Evolutionary conservation across 306 rosid genomes (phyloP), one percentile per base, ranked within the genome.

Genomic region (Prunus mira): DNA sequence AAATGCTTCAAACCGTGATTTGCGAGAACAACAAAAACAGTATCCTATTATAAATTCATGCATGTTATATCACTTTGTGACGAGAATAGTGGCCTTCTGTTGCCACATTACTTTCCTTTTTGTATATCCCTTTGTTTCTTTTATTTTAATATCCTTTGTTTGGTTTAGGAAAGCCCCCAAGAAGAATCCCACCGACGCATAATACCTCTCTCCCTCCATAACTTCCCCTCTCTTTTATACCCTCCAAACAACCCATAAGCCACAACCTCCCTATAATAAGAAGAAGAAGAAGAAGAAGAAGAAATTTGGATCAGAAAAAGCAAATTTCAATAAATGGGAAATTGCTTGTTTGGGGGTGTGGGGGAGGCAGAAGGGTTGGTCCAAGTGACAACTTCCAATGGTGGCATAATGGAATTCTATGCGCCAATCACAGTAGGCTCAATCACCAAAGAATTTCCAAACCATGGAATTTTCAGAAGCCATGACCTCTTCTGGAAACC

Each of bases 401-500:
- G 98, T 17, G 98, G 97, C 67, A 86, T 91, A 69, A 91, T 93
- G 98, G 98, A 93, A 76, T 89, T 93, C 76, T 80, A 66, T 34
- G 75, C 84, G 3, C 97, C 98, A 0, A 70, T 89, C 2, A 85
- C 88, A 0, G 98, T 81, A 1, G 85, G 83, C 13, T 85, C 71
- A 80, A 86, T 93, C 89, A 83, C 95, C 41, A 80, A 55, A 0
- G 95, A 93, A 77, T 91, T 91, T 61, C 97, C 93, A 0, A 87
- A 87, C 6, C 89, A 91, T 28, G 92, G 86, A 60, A 82, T 93
- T 30, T 93, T 91, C 93, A 81, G 83, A 62, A 85, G 85, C 79
- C 91, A 85, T 6, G 98, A 91, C 49, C 91, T 93, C 2, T 93
- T 91, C 60, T 91, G 96, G 96, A 89, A 89, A 11, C 95, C 98